A percentile compares a stretch with the other conserved stretches of the same genome.
phyloP scores from a whole-genome alignment of 73 alveolate species.

The Blepharisma stoltei region DNA sequence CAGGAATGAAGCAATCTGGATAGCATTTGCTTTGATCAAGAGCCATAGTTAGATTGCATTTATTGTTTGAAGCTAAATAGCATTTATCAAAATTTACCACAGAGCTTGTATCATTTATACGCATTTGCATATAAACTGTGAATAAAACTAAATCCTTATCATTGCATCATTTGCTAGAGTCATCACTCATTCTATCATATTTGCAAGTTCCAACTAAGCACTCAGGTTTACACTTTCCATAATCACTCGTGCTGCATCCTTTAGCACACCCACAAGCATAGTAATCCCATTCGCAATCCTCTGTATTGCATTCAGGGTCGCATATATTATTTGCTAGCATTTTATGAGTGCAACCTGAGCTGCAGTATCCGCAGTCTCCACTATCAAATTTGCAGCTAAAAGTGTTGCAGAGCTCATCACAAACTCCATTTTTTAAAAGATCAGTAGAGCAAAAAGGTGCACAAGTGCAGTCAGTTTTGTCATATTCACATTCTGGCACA shows the following conservation, averaged over 20 bases:
- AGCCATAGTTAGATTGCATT: no score
- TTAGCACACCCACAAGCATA: background rate
- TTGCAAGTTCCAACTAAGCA: constrained; percentile 3
- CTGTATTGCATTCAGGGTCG: background rate
- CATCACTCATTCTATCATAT: background rate
- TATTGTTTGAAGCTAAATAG: no score
- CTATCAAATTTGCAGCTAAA: background rate
- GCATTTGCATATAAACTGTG: no score
- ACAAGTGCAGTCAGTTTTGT: background rate
- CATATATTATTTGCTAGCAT: background rate
- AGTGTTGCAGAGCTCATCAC: background rate
- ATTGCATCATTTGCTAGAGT: no score
- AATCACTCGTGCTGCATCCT: background rate
- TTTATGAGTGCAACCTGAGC: background rate
- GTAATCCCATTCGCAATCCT: background rate
- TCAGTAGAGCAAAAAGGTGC: background rate
- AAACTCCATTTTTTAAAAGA: no score
- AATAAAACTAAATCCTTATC: no score
- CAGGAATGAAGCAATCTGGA: no score
- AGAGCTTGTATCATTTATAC: no score
- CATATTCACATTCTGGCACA: background rate
- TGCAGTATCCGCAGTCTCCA: background rate
- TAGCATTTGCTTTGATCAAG: no score
- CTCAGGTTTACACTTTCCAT: background rate
- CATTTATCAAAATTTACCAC: no score